Evolutionary conservation across 768 basidiomycete species (phyloP).

Genomic region (Suillus luteus): DNA sequence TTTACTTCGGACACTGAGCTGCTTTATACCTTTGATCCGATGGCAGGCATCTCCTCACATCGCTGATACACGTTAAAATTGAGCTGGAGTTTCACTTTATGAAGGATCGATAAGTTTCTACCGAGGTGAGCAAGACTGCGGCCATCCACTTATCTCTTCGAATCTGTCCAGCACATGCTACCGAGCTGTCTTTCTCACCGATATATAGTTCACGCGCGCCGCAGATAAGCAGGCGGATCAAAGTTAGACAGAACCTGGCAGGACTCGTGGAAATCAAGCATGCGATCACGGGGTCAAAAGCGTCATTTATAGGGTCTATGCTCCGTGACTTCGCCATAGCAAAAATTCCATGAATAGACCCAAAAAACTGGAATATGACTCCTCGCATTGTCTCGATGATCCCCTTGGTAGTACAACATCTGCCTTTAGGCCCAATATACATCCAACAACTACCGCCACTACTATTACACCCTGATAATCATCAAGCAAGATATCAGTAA

Average conservation of each 20-base stretch:
- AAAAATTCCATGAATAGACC: not conserved
- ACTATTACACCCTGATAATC: slow-evolving; percentile 35
- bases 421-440: slow-evolving; percentile 19
- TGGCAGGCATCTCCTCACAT: slow-evolving; percentile 1
- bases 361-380: not conserved
- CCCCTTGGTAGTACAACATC: slow-evolving; percentile 15
- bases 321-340: not conserved
- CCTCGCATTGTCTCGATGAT: not conserved
- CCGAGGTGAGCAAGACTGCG: not conserved
- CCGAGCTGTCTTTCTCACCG: not conserved
- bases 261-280: not conserved
- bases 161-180: not conserved
- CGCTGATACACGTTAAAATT: not conserved
- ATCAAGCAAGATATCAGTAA: slow-evolving; percentile 11
- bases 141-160: not conserved
- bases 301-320: not conserved
- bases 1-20: slow-evolving; percentile 1
- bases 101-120: not conserved
- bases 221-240: not conserved
- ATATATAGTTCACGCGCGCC: not conserved
- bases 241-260: not conserved
- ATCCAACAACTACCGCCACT: slow-evolving; percentile 4
- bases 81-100: not conserved
- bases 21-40: slow-evolving; percentile 7
- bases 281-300: not conserved